Evolutionary conservation across 2,329 filamentous ascomycete genomes (phyloP).

Genomic region (Xylariaceae sp.): DNA sequence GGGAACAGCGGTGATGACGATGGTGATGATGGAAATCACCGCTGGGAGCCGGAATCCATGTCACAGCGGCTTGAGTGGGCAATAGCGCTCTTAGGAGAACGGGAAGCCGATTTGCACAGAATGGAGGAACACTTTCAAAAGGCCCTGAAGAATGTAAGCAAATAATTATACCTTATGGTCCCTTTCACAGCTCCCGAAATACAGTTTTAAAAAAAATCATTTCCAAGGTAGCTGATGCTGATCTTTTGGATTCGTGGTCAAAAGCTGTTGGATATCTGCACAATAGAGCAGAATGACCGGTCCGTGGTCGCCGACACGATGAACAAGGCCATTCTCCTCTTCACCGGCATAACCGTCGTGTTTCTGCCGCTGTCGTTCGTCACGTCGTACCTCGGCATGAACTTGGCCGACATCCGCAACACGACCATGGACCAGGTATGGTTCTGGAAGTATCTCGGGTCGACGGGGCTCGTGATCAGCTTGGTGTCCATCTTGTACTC

Average conservation of each 20-base stretch:
- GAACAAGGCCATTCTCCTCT: constrained; percentile 9
- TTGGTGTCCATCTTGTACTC: constrained; percentile 1
- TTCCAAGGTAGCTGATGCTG: too few species aligned
- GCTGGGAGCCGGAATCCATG: constrained; percentile 6
- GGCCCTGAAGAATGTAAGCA: constrained; percentile 3
- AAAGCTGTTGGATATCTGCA: constrained; percentile 7
- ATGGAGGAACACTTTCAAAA: constrained; percentile 1
- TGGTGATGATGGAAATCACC: background rate
- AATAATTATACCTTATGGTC: too few species aligned
- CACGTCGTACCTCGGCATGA: constrained; percentile 5
- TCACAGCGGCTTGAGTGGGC: constrained; percentile 6
- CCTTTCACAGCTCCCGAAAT: too few species aligned
- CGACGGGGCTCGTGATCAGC: background rate
- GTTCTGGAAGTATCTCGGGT: constrained; percentile 9
- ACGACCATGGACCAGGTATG: background rate
- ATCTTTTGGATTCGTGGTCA: background rate
- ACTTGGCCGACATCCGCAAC: constrained; percentile 2
- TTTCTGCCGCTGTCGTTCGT: constrained; percentile 7
- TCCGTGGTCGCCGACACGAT: constrained; percentile 4
- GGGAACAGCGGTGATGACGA: background rate
- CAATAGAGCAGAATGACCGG: constrained; percentile 10
- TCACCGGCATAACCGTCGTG: constrained; percentile 8
- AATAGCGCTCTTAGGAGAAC: constrained; percentile 1
- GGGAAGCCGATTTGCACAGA: constrained; percentile 1
- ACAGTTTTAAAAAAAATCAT: too few species aligned